Evolutionary conservation across 2,329 filamentous ascomycete species (phyloP).

Genomic region (Aureobasidium sp.): DNA sequence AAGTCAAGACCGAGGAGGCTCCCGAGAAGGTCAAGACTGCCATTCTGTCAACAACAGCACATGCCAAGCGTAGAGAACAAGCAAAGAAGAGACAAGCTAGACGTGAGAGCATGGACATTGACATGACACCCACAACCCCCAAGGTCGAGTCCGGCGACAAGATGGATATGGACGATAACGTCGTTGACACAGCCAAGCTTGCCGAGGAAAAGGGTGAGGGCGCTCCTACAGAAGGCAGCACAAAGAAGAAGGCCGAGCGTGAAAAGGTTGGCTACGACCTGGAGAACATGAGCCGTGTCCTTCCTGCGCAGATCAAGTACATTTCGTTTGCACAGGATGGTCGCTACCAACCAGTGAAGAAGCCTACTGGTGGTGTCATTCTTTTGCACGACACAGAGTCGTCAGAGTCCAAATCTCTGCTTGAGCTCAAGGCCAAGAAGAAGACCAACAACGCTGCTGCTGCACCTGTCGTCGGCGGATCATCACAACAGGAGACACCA

Average conservation of each 20-base stretch:
- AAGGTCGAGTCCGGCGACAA: constrained; percentile 61
- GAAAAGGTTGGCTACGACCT: constrained; percentile 96
- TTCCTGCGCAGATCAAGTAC: constrained; percentile 89
- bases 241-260: constrained; percentile 87
- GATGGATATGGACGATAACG: constrained; percentile 61
- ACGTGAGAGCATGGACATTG: constrained; percentile 80
- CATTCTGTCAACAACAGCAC: constrained; percentile 90
- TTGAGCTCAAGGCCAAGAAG: constrained; percentile 92
- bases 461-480: constrained; percentile 34
- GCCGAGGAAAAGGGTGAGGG: constrained; percentile 40
- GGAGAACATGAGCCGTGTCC: constrained; percentile 92
- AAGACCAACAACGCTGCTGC: constrained; percentile 40
- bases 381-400: constrained; percentile 81
- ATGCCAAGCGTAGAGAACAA: constrained; percentile 89
- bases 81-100: constrained; percentile 87
- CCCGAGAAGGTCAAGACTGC: constrained; percentile 92
- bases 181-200: constrained; percentile 32
- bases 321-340: constrained; percentile 77
- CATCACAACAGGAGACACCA: constrained; percentile 22
- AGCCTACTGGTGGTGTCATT: constrained; percentile 90
- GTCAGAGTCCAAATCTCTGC: constrained; percentile 65
- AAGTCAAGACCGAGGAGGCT: constrained; percentile 88
- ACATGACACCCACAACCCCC: constrained; percentile 66
- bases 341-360: constrained; percentile 86
- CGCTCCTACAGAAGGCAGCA: constrained; percentile 43